Evolutionary conservation across 495 filamentous ascomycete genomes (phyloP), one percentile per base, ranked within the genome.

Genomic region (Penicillium coffeae): DNA sequence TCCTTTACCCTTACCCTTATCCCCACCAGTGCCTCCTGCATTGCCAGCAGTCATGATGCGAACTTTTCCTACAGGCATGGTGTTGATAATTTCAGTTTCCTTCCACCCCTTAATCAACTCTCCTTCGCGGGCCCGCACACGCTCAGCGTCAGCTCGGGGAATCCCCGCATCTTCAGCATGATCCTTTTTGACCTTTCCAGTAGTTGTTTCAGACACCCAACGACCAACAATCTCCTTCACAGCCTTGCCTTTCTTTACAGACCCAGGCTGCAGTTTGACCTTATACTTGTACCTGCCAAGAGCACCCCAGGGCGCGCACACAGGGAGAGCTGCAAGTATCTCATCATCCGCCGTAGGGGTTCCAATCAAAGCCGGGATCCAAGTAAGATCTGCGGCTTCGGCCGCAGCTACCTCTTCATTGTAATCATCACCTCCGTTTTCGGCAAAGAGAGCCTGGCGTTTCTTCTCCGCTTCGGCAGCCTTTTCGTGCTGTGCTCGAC

Each of bases 231-330:
- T 87, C 67, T 96, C 90, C 68, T 87, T 87, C 19, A 96, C 82
- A 13, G 92, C 93, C 64, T 96, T 98, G 1, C 92, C 91, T 70
- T 95, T 94, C 77, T 98, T 98, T 56, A 83, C 77, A 2, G 81
- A 57, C 2, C 93, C 93, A 0, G 93, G 93, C 70, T 97, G 93
- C 52, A 98, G 55, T 73, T 97, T 98, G 15, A 80, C 87, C 60
- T 89, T 87, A 71, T 95, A 96, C 69, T 94, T 95, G 56, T 85
- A 87, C 40, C 76, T 80, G 8, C 68, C 67, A 51, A 98, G 73
- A 1, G 93, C 87, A 14, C 76, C 75, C 86, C 90, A 96, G 3
- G 93, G 93, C 14, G 89, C 93, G 64, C 92, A 96, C 4, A 97
- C 75, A 0, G 90, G 87, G n/a, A 96, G 78, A 4, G 83, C 89